phyloP scores from a whole-genome alignment of 2,329 filamentous ascomycete species.

The Venturia asperata region DNA sequence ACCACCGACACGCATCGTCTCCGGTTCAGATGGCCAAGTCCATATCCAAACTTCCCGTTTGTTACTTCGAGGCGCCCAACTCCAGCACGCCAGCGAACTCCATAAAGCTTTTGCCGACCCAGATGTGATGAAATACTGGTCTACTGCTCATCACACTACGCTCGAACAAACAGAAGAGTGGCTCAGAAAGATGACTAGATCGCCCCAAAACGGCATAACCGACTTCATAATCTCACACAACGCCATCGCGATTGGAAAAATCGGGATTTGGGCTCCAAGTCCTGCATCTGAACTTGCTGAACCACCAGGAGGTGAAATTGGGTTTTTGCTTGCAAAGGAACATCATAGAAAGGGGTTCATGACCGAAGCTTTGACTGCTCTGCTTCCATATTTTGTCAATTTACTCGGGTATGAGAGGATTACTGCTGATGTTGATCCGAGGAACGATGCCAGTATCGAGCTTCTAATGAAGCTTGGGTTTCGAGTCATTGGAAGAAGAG shows the following conservation, averaged over 20 bases:
- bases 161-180: constrained; percentile 16
- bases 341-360: constrained; percentile 14
- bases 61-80: background rate
- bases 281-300: background rate
- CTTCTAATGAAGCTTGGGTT: constrained; percentile 18
- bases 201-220: constrained; percentile 6
- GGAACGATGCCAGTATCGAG: constrained; percentile 8
- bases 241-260: constrained; percentile 12
- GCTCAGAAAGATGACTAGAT: background rate
- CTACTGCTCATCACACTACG: constrained; percentile 6
- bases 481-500: background rate
- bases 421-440: constrained; percentile 18
- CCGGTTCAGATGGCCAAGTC: background rate
- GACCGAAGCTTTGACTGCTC: constrained; percentile 7
- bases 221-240: constrained; percentile 16
- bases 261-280: constrained; percentile 14
- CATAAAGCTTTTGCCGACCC: background rate
- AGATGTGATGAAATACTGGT: constrained; percentile 17
- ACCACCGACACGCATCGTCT: background rate
- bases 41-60: background rate
- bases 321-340: constrained; percentile 16
- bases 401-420: constrained; percentile 7
- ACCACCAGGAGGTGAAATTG: constrained; percentile 9
- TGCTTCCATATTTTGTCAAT: constrained; percentile 15
- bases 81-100: background rate